Base-by-base conservation (phyloP, 2,329 filamentous ascomycete species). In the Talaromyces sp. region DNA sequence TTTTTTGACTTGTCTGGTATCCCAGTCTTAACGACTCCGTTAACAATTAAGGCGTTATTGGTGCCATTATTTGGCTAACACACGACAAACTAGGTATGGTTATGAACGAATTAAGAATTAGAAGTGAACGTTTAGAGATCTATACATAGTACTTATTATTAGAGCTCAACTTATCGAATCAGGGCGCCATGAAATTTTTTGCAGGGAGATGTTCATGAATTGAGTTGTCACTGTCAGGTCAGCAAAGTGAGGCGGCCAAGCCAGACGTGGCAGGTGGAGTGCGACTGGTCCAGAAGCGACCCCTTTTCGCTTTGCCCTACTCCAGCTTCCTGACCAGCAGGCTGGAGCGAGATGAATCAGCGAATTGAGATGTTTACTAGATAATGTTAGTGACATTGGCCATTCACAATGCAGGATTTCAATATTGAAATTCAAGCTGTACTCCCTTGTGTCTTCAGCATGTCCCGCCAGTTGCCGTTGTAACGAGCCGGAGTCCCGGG, bases 171-270 rank as follows among this genome's bases (percentile, higher is more conserved):
- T 25, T 22, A 56, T 56, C 19, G 27, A 22, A 22, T 25, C 29
- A 22, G 11, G 6, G 7, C n/a, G 8, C 1, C 31, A 56, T 34
- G 31, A 13, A 34, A 10, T 13, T 19, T 56, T 22, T 38, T 38
- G 7, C n/a, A 29, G 29, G 53, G n/a, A 56, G 31, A 38, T 56
- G 31, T 38, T 36, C 31, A 38, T 13, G 10, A 36, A 56, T 25
- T 38, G 53, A 38, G 53, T 56, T 56, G 51, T 54, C 51, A 54
- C 8, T 34, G 51, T 36, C 10, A 27, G 15, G 29, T 38, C 3
- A 62, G 11, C 22, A 62, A 62, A 62, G 60, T 62, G 60, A 62
- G 60, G 60, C 60, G 60, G 31, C 60, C 34, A 54, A 49, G 15
- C 60, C 22, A 43, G 60, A 62, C 60, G 60, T 62, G 60, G 60